Percentiles rank a stretch among this genome's conserved stretches.
These are phyloP conservation scores for Thraustochytrium sp. DNA, from an alignment of 352 stramenopile species.

Conservation along the genomic window DNA sequence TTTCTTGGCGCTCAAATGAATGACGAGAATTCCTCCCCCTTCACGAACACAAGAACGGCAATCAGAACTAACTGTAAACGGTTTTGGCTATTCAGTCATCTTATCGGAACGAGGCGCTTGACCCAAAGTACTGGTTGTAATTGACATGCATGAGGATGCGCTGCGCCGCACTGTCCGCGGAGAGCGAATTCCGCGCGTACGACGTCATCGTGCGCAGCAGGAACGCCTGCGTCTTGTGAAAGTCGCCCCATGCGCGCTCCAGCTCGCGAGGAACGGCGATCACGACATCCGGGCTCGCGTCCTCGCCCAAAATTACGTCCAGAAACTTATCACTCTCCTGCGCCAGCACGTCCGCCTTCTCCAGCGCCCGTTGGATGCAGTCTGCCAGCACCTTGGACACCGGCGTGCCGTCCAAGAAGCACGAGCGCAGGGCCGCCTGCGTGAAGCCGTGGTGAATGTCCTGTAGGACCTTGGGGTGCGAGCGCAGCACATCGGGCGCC, in stretches of 20 bases:
- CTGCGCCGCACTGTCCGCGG: neutral
- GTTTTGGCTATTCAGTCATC: neutral
- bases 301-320: neutral
- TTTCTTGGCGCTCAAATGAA: no score
- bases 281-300: neutral
- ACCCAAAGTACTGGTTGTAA: neutral
- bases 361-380: neutral
- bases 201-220: neutral
- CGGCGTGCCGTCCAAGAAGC: neutral
- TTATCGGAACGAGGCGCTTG: neutral
- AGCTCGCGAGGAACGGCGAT: neutral
- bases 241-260: neutral
- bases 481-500: neutral
- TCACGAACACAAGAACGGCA: no score
- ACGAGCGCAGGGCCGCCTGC: neutral
- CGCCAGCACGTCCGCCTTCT: neutral
- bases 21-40: no score
- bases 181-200: neutral
- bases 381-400: neutral
- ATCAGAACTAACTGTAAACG: no score
- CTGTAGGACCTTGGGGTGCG: neutral
- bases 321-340: neutral
- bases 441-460: neutral
- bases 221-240: conserved; percentile 1
- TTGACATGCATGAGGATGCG: conserved; percentile 6